A percentile compares a stretch with the other conserved stretches of the same genome.
Evolutionary conservation across 345 rosid genomes (phyloP).

Genomic region (Lepidium aucheri): DNA sequence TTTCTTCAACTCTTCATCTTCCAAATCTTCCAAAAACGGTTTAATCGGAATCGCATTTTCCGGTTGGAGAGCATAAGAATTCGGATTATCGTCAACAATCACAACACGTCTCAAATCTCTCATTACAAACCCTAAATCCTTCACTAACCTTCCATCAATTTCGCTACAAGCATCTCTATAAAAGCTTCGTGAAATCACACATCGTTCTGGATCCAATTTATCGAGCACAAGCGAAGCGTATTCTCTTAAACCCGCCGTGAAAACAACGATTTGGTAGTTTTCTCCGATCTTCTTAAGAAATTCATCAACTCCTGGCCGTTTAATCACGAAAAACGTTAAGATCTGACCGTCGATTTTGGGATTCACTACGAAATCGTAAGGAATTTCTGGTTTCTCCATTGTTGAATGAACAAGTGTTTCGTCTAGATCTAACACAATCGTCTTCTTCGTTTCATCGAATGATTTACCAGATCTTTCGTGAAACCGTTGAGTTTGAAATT

Average conservation of each 20-base stretch:
- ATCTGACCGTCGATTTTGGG: conserved; percentile 58
- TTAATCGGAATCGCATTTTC: conserved; percentile 70
- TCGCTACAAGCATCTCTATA: conserved; percentile 65
- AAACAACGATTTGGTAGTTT: conserved; percentile 65
- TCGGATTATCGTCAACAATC: conserved; percentile 84
- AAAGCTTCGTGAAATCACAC: conserved; percentile 57
- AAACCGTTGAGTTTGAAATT: not conserved
- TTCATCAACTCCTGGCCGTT: conserved; percentile 79
- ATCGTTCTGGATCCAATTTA: conserved; percentile 38
- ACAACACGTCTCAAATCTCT: conserved; percentile 55
- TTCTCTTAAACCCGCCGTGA: conserved; percentile 81
- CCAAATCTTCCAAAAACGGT: conserved; percentile 51
- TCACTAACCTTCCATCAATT: conserved; percentile 61
- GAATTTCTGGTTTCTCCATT: conserved; percentile 53
- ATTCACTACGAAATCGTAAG: conserved; percentile 56
- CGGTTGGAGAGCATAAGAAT: conserved; percentile 62
- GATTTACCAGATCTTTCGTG: conserved; percentile 23
- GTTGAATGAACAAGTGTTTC: conserved; percentile 84
- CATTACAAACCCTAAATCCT: conserved; percentile 63
- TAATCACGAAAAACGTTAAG: conserved; percentile 61
- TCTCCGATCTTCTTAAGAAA: conserved; percentile 48
- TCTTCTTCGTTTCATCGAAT: conserved; percentile 35
- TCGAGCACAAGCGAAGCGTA: conserved; percentile 78
- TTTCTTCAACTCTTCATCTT: conserved; percentile 48
- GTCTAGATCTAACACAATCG: conserved; percentile 84